Conservation (phyloP, 805 yeast genomes). For the Priceomyces medius region DNA sequence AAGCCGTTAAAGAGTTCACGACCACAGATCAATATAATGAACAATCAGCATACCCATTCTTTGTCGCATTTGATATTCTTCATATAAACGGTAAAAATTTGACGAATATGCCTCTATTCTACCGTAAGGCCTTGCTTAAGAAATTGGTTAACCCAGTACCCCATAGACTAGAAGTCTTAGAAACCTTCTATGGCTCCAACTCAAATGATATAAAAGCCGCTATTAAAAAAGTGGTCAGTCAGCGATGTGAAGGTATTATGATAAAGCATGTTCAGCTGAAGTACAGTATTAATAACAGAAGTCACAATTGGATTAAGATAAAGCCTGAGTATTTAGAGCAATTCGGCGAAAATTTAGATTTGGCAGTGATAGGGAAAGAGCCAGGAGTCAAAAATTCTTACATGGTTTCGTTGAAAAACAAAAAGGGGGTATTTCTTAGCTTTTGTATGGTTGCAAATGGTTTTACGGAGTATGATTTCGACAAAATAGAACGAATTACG, state of each 20-base stretch:
- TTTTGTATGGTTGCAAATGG: constrained; percentile 88
- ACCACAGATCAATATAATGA: constrained; percentile 33
- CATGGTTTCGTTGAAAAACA: constrained; percentile 66
- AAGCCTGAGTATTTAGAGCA: constrained; percentile 88
- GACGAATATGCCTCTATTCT: constrained; percentile 50
- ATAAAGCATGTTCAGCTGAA: constrained; percentile 60
- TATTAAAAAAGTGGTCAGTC: constrained; percentile 55
- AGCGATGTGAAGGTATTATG: constrained; percentile 78
- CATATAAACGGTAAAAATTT: constrained; percentile 66
- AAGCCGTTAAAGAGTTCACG: constrained; percentile 40
- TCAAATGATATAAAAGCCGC: constrained; percentile 56
- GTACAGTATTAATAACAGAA: constrained; percentile 62
- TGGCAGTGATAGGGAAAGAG: constrained; percentile 74
- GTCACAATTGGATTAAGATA: constrained; percentile 77
- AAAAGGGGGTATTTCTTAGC: constrained; percentile 50
- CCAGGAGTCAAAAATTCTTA: constrained; percentile 70
- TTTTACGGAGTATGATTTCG: constrained; percentile 61
- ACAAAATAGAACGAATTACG: constrained; percentile 55
- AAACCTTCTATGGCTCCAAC: constrained; percentile 36
- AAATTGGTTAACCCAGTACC: constrained; percentile 46
- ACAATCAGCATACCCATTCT: constrained; percentile 49
- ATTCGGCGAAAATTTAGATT: constrained; percentile 83
- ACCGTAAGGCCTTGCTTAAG: constrained; percentile 54
- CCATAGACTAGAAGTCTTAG: constrained; percentile 50
- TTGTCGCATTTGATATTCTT: constrained; percentile 71